Percentiles rank a stretch among this genome's conserved stretches.
Evolutionary conservation across 2,329 filamentous ascomycete genomes (phyloP).

Genomic region (Diaporthe sp.): DNA sequence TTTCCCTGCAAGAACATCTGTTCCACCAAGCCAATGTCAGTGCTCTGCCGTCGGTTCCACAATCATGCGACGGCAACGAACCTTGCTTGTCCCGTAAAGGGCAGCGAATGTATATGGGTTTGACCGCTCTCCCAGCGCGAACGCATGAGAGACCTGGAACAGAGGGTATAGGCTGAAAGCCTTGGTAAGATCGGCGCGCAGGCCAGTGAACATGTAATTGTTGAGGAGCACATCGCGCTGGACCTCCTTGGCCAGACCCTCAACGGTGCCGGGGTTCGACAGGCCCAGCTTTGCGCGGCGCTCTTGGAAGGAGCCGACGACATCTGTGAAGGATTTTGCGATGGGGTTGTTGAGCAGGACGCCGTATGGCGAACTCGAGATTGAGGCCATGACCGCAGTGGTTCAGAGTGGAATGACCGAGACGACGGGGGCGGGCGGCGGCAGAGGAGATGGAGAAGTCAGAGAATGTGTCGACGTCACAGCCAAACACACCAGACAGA

Average conservation of each 20-base stretch:
- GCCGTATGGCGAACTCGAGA: slow-evolving; percentile 66
- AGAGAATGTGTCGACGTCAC: slow-evolving; percentile 46
- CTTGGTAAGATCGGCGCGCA: slow-evolving; percentile 97
- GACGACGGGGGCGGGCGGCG: not conserved
- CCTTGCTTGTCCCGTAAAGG: slow-evolving; percentile 93
- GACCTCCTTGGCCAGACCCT: slow-evolving; percentile 88
- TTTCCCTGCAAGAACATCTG: slow-evolving; percentile 97
- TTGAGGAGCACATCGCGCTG: slow-evolving; percentile 96
- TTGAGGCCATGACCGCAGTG: slow-evolving; percentile 64
- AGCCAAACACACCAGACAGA: slow-evolving; percentile 34
- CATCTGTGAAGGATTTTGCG: slow-evolving; percentile 78
- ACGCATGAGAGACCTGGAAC: slow-evolving; percentile 98
- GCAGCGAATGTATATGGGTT: slow-evolving; percentile 96
- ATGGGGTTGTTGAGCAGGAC: slow-evolving; percentile 83
- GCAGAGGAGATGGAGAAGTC: slow-evolving; percentile 44
- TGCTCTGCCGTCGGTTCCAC: not conserved
- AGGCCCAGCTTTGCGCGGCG: slow-evolving; percentile 90
- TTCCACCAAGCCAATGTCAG: slow-evolving; percentile 38
- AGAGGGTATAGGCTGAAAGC: slow-evolving; percentile 93
- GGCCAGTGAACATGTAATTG: slow-evolving; percentile 96
- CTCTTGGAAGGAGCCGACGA: slow-evolving; percentile 85
- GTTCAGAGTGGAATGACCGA: not conserved
- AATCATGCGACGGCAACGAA: slow-evolving; percentile 60
- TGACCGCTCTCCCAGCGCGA: slow-evolving; percentile 92
- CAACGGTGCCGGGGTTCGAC: slow-evolving; percentile 91